Evolutionary conservation across 805 yeast genomes (phyloP).

Genomic region (Lachancea nothofagi): DNA sequence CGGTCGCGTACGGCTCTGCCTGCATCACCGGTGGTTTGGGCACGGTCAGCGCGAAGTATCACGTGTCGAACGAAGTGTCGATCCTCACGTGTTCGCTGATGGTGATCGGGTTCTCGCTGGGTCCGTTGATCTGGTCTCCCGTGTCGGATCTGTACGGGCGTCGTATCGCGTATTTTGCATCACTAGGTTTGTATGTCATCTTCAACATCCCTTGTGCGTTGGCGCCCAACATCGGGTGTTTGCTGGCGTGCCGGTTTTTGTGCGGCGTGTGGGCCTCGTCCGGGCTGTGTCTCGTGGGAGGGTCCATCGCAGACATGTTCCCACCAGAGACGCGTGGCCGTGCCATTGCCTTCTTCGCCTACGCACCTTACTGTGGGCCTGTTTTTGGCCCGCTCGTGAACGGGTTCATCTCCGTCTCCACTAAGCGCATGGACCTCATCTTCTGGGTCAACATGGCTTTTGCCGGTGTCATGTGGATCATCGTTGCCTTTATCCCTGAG

Average conservation of each 20-base stretch:
- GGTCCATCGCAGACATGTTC: slow-evolving; percentile 86
- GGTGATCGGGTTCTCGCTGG: slow-evolving; percentile 85
- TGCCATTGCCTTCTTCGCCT: slow-evolving; percentile 87
- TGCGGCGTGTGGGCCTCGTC: slow-evolving; percentile 85
- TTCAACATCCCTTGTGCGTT: slow-evolving; percentile 86
- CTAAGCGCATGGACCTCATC: slow-evolving; percentile 63
- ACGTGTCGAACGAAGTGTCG: slow-evolving; percentile 74
- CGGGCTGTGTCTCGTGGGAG: slow-evolving; percentile 83
- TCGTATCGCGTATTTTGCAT: slow-evolving; percentile 72
- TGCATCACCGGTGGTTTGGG: slow-evolving; percentile 81
- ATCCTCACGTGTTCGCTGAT: slow-evolving; percentile 74
- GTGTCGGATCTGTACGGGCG: slow-evolving; percentile 81
- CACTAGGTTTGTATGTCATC: slow-evolving; percentile 66
- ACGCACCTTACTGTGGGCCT: slow-evolving; percentile 91
- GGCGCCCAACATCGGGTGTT: slow-evolving; percentile 74
- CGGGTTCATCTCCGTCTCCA: slow-evolving; percentile 73
- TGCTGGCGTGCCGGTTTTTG: slow-evolving; percentile 75
- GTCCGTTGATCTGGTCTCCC: slow-evolving; percentile 89
- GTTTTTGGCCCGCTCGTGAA: slow-evolving; percentile 84
- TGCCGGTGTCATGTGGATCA: slow-evolving; percentile 77
- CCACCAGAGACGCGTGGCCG: slow-evolving; percentile 74
- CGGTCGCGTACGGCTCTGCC: slow-evolving; percentile 92
- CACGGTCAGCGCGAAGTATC: slow-evolving; percentile 57
- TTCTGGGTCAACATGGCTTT: slow-evolving; percentile 93
- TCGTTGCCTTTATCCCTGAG: slow-evolving; percentile 69